These are phyloP conservation scores for Physcomitrellopsis africana DNA, from an alignment of 225 moss, liverwort and hornwort genomes.

Conservation along the genomic window DNA sequence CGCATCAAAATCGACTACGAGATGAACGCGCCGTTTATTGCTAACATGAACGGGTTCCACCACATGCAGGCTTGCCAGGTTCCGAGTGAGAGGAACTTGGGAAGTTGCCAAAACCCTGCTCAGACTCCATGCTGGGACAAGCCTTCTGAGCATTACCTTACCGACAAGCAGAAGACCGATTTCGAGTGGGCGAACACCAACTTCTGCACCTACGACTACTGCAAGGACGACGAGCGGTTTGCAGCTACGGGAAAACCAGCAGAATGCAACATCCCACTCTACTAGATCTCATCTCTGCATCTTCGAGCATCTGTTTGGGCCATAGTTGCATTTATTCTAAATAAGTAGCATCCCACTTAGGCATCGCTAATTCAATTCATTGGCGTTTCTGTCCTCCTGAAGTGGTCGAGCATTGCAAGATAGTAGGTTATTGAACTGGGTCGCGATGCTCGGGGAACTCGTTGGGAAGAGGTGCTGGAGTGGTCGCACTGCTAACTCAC, in stretches of 20 bases:
- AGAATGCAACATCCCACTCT: background rate
- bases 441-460: background rate
- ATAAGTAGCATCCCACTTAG: no score
- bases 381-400: background rate
- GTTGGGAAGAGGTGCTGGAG: background rate
- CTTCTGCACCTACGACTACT: conserved; percentile 2
- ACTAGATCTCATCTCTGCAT: background rate
- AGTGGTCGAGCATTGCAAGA: background rate
- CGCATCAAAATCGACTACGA: conserved; percentile 55
- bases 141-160: background rate
- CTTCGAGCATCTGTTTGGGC: background rate
- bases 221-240: background rate
- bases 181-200: background rate
- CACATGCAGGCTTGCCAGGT: background rate
- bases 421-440: no score
- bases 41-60: conserved; percentile 34
- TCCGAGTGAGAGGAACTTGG: background rate
- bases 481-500: background rate
- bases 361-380: background rate
- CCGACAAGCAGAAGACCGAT: background rate
- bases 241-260: background rate
- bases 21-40: conserved; percentile 51
- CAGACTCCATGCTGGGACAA: conserved; percentile 6
- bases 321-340: background rate
- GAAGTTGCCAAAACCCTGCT: background rate